A percentile compares a stretch with the other conserved stretches of the same genome.
Evolutionary conservation across 257 asterid species (phyloP).

Genomic region (Anisodus acutangulus): DNA sequence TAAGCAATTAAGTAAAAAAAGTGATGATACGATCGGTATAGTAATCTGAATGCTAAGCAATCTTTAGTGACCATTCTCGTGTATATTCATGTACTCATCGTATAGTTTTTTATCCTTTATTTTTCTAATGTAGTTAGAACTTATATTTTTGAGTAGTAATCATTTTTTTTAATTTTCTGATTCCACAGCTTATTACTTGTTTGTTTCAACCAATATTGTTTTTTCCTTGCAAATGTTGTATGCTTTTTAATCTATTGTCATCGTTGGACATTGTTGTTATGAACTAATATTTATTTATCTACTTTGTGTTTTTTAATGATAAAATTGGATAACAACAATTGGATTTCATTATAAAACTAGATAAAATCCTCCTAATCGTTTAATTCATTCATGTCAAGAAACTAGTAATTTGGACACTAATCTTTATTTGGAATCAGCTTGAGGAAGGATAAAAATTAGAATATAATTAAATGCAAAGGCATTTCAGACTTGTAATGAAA

Average conservation of each 20-base stretch:
- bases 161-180: neutral
- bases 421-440: conserved; percentile 5
- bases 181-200: neutral
- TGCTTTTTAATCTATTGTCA: conserved; percentile 5
- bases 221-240: neutral
- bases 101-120: no score
- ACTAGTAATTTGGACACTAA: neutral
- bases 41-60: no score
- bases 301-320: neutral
- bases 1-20: conserved; percentile 8
- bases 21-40: neutral
- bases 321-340: conserved; percentile 6
- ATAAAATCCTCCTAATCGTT: neutral
- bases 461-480: neutral
- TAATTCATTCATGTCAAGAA: neutral
- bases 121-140: neutral
- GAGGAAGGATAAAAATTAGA: neutral
- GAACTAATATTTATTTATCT: neutral
- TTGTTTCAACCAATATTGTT: conserved; percentile 13
- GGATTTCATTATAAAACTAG: neutral
- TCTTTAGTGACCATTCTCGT: no score
- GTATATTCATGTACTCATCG: no score
- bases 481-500: conserved; percentile 1
- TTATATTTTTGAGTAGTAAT: neutral
- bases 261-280: neutral